These are phyloP conservation scores for barley (Hordeum vulgare) DNA, from an alignment of 176 grass and related monocot species.

Conservation along the genomic window MorexV3_pseudomolecules_assembly NC_058521.1:451383712-451384211, in stretches of 20 bases:
- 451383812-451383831: conserved; percentile 17
- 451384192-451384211: too few relatives aligned
- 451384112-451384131: too few relatives aligned
- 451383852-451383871: conserved; percentile 80
- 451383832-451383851: conserved; percentile 42
- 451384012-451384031: not conserved
- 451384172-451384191: too few relatives aligned
- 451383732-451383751: too few relatives aligned
- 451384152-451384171: too few relatives aligned
- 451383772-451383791: too few relatives aligned
- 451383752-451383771: too few relatives aligned
- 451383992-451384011: not conserved
- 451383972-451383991: not conserved
- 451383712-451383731: too few relatives aligned
- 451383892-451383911: not conserved
- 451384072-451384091: too few relatives aligned
- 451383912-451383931: not conserved
- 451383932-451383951: not conserved
- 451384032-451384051: not conserved
- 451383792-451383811: not conserved
- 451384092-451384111: too few relatives aligned
- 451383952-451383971: not conserved
- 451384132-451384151: too few relatives aligned
- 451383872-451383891: conserved; percentile 8
- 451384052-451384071: not conserved